These are phyloP conservation scores for Lentinula novae-zelandiae DNA, from an alignment of 1,284 basidiomycete species.

Conservation along the genomic window DNA sequence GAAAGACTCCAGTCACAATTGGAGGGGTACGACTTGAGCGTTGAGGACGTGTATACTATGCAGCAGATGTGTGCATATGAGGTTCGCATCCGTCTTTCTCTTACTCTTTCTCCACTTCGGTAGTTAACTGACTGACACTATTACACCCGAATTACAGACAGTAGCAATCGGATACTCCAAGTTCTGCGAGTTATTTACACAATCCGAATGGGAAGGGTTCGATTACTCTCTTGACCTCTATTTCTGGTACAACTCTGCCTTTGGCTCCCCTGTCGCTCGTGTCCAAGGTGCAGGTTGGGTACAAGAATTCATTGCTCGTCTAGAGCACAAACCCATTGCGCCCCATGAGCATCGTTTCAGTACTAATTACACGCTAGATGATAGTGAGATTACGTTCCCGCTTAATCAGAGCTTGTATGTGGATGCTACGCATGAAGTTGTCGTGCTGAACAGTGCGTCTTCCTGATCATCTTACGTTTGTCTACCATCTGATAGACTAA, in stretches of 20 bases:
- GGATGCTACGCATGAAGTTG: constrained; percentile 84
- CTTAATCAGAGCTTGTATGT: constrained; percentile 79
- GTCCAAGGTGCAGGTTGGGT: constrained; percentile 85
- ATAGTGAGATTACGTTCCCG: constrained; percentile 73
- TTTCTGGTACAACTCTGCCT: constrained; percentile 74
- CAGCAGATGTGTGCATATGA: constrained; percentile 86
- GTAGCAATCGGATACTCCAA: constrained; percentile 87
- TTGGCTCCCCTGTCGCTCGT: constrained; percentile 74
- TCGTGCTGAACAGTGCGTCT: constrained; percentile 69
- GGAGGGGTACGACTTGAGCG: constrained; percentile 62
- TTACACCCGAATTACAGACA: constrained; percentile 52
- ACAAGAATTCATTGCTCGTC: constrained; percentile 76
- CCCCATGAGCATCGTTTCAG: constrained; percentile 60
- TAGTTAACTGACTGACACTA: constrained; percentile 10
- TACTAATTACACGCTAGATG: constrained; percentile 77
- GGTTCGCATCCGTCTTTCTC: constrained; percentile 34
- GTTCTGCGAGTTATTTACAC: constrained; percentile 88
- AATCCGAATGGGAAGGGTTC: constrained; percentile 88
- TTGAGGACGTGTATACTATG: constrained; percentile 70
- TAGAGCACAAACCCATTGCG: constrained; percentile 69
- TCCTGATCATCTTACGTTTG: background rate
- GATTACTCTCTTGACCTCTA: constrained; percentile 67
- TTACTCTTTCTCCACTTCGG: background rate
- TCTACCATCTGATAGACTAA: background rate
- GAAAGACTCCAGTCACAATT: constrained; percentile 59